These are phyloP conservation scores for Umbelopsis ramanniana DNA, from an alignment of 192 early-diverging fungal species.

Conservation along the genomic window DNA sequence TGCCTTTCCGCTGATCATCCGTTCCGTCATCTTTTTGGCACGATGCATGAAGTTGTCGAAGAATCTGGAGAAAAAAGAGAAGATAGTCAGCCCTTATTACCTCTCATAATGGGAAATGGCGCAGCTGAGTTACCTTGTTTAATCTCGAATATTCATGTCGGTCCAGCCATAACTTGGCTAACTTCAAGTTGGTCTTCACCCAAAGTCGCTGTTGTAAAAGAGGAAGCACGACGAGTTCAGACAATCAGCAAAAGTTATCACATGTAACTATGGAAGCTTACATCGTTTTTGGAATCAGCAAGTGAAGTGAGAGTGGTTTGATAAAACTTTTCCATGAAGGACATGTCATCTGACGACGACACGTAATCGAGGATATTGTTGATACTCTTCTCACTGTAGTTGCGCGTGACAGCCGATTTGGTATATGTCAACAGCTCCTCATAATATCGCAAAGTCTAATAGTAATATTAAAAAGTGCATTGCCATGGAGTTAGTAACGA, in stretches of 20 bases:
- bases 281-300: constrained; percentile 83
- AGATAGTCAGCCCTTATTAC: not conserved
- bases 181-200: constrained; percentile 87
- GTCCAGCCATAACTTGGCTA: constrained; percentile 86
- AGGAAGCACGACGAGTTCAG: not conserved
- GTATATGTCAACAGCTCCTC: constrained; percentile 74
- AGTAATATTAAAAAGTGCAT: not conserved
- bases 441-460: constrained; percentile 75
- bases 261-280: constrained; percentile 30
- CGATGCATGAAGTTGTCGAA: constrained; percentile 71
- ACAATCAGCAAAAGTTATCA: not conserved
- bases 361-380: constrained; percentile 89
- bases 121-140: constrained; percentile 53
- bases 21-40: constrained; percentile 82
- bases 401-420: constrained; percentile 78
- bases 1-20: constrained; percentile 91
- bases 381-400: constrained; percentile 89
- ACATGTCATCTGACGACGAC: constrained; percentile 75
- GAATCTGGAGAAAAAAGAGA: constrained; percentile 51
- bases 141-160: constrained; percentile 76
- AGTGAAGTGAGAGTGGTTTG: constrained; percentile 72
- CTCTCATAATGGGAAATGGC: not conserved
- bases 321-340: constrained; percentile 86
- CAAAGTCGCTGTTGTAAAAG: constrained; percentile 62
- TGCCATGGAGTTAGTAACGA: not conserved